Evolutionary conservation across 2,329 filamentous ascomycete species (phyloP), one percentile per base, ranked within the genome.

Genomic region (Colletotrichum sp.): DNA sequence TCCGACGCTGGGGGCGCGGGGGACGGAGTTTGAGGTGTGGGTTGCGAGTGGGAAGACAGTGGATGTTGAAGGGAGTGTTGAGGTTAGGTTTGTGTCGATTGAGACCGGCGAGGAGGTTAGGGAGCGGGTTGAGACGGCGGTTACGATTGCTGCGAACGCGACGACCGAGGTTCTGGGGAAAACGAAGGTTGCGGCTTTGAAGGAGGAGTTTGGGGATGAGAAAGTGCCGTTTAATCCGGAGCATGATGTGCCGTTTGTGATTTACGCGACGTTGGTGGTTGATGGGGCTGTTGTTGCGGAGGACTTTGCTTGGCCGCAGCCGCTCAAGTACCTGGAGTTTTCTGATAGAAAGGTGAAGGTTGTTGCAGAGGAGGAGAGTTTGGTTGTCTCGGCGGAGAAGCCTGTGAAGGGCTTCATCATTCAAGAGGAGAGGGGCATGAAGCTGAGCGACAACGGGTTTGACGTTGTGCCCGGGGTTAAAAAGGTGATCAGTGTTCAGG

Each of bases 241-340:
- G 32, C 81, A 85, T 22, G 84, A 87, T 70, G 82, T 86, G 30
- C 86, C 86, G 2, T 88, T 86, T n/a, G 86, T 91, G 4, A 86
- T 91, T 27, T 84, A 86, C 11, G 87, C 86, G 2, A 84, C 85
- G 34, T 78, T 91, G 3, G 78, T 83, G 9, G 77, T 84, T 7
- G 80, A 84, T 3, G 86, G 84, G 1, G 75, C 82, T 22, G 80
- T 86, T 19, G 80, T 90, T 3, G 86, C 89, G 6, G 83, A 86
- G 16, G 89, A 90, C 73, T 84, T 87, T 15, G 89, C 90, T 34
- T 93, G 91, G 91, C 91, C 91, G 1, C 89, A 93, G 64, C 91
- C 91, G 1, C 78, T 93, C 67, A 93, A 93, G 82, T 92, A 92
- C 76, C 81, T 91, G 2, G 86, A 89, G 77, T 83, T 93, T 57